These are phyloP conservation scores for Ceratocystis harringtonii DNA, from an alignment of 2,329 filamentous ascomycete species.

Conservation along the genomic window DNA sequence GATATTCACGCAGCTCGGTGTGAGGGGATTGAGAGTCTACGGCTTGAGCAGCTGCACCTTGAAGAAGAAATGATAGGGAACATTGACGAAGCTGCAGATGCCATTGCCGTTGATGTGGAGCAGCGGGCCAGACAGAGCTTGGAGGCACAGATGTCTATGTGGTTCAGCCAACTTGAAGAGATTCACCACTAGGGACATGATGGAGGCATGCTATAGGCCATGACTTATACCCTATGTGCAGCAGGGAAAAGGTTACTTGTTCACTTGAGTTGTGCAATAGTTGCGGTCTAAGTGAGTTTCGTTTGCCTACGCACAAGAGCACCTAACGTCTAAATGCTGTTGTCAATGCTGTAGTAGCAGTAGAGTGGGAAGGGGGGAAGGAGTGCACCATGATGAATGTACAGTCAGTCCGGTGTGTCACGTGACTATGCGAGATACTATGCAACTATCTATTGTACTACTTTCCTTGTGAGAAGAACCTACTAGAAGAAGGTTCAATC, in stretches of 20 bases:
- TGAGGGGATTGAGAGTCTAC: neutral
- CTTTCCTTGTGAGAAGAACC: neutral
- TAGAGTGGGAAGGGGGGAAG: no score
- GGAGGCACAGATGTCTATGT: conserved; percentile 1
- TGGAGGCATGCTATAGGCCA: neutral
- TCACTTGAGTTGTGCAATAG: neutral
- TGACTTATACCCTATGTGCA: neutral
- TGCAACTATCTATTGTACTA: neutral
- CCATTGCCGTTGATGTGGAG: neutral
- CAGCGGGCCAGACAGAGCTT: neutral
- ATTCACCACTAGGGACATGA: neutral
- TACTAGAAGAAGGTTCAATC: neutral
- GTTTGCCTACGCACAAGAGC: no score
- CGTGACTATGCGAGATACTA: neutral
- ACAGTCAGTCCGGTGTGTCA: neutral
- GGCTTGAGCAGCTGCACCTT: conserved; percentile 1
- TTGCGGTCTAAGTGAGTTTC: no score
- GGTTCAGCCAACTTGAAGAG: neutral
- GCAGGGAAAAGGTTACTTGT: neutral
- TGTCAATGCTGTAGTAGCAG: no score
- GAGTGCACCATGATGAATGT: neutral
- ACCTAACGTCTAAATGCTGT: no score
- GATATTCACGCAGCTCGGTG: conserved; percentile 4
- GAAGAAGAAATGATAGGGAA: neutral
- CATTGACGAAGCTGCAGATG: neutral